Conservation (phyloP, 805 yeast genomes). For the Barnettozyma sucrosica region DNA sequence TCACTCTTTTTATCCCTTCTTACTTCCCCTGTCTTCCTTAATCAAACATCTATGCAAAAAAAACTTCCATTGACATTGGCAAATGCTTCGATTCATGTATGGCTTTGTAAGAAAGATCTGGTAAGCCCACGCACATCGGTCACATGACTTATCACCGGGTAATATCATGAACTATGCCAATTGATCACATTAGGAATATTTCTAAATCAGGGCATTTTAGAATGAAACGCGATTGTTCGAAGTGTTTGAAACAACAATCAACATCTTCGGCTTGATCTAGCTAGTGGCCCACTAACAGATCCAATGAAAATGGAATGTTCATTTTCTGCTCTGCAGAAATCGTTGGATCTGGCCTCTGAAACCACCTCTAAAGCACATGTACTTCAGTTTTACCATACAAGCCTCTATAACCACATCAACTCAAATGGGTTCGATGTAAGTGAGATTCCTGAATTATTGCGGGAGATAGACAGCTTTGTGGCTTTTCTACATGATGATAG, state of each 20-base stretch:
- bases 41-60: too few relatives aligned
- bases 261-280: not conserved
- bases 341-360: conserved; percentile 1
- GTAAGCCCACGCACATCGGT: not conserved
- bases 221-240: not conserved
- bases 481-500: conserved; percentile 21
- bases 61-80: too few relatives aligned
- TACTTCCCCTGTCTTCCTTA: too few relatives aligned
- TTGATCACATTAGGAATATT: not conserved
- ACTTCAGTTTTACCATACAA: conserved; percentile 8
- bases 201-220: not conserved
- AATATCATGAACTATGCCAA: too few relatives aligned
- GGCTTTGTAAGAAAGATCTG: too few relatives aligned
- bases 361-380: not conserved
- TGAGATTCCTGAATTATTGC: conserved; percentile 3
- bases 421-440: not conserved
- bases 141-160: not conserved
- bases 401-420: conserved; percentile 10
- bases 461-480: conserved; percentile 15
- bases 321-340: not conserved
- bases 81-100: too few relatives aligned
- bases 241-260: too few relatives aligned
- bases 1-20: too few relatives aligned
- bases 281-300: not conserved
- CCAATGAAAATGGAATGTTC: not conserved